These are phyloP conservation scores for Phytophthora lateralis DNA, from an alignment of 352 stramenopile species.

Conservation along the genomic window DNA sequence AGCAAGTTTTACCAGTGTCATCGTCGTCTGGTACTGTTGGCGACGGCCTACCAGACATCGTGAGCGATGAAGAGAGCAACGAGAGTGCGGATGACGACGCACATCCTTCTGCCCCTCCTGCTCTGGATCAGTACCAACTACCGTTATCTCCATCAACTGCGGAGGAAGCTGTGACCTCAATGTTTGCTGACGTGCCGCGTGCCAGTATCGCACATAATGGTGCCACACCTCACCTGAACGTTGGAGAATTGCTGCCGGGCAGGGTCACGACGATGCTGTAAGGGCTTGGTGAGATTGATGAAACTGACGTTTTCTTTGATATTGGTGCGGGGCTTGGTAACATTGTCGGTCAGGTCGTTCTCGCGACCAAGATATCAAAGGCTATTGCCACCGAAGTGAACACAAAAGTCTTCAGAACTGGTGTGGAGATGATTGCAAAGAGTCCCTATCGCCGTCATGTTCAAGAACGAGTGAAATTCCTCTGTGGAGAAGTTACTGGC, in stretches of 20 bases:
- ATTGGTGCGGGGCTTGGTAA: conserved; percentile 2
- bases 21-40: no score
- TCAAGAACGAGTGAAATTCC: no score
- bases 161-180: background rate
- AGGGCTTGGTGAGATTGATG: background rate
- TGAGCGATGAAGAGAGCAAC: no score
- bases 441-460: background rate
- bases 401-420: background rate
- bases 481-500: background rate
- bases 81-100: no score
- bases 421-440: background rate
- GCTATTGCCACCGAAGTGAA: background rate
- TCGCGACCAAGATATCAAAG: background rate
- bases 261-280: background rate
- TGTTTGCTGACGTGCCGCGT: background rate
- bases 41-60: no score
- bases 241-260: background rate
- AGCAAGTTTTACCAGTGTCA: no score
- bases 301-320: background rate
- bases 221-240: background rate
- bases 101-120: no score
- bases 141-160: no score
- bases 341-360: background rate
- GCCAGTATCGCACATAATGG: background rate
- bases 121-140: no score